Conservation (phyloP, 1,139 yeast genomes). For the Yamadazyma triangularis region DNA sequence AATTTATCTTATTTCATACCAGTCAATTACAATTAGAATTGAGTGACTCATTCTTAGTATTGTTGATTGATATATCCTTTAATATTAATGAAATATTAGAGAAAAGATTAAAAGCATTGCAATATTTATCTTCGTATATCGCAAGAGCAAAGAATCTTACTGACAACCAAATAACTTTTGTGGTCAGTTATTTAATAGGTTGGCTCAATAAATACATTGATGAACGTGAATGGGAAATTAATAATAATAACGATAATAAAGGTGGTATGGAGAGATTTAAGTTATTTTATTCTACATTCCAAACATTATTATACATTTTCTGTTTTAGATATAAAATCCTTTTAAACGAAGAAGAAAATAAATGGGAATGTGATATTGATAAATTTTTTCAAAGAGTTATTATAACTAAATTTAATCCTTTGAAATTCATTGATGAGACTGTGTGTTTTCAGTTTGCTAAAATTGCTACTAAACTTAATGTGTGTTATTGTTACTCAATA, state of each 20-base stretch:
- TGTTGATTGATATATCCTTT: constrained; percentile 80
- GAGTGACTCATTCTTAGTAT: constrained; percentile 79
- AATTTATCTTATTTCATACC: constrained; percentile 75
- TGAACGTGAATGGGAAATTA: constrained; percentile 80
- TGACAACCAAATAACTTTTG: constrained; percentile 69
- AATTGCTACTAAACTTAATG: constrained; percentile 83
- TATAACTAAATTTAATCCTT: constrained; percentile 86
- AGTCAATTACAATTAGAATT: constrained; percentile 81
- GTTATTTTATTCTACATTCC: constrained; percentile 89
- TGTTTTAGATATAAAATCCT: constrained; percentile 77
- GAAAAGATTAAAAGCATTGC: constrained; percentile 82
- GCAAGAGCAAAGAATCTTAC: constrained; percentile 80
- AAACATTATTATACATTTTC: constrained; percentile 83
- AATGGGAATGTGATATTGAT: constrained; percentile 84
- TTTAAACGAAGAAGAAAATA: constrained; percentile 17
- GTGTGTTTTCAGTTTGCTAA: constrained; percentile 93
- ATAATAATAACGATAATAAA: constrained; percentile 17
- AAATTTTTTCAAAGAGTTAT: constrained; percentile 83
- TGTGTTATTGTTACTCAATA: constrained; percentile 89
- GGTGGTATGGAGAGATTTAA: constrained; percentile 80
- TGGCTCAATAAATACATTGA: constrained; percentile 80
- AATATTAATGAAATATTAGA: constrained; percentile 63
- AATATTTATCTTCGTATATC: constrained; percentile 84
- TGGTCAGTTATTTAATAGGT: constrained; percentile 70
- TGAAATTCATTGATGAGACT: constrained; percentile 89